Conservation (phyloP, 2,329 filamentous ascomycete species). For the Diplodia mutila region DNA sequence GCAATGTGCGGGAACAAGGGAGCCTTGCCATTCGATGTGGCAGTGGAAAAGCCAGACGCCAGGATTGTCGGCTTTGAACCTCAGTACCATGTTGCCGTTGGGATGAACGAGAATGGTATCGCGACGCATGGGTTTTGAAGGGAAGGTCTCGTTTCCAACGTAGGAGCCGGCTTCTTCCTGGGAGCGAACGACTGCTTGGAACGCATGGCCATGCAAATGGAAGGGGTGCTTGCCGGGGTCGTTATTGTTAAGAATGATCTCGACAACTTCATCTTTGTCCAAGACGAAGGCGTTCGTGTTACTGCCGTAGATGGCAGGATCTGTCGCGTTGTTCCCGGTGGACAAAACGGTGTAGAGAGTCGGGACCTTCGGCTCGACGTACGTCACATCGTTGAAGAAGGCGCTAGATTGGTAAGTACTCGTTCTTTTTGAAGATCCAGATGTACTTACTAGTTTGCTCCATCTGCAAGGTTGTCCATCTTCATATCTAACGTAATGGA, state of each 20-base stretch:
- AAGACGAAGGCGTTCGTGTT: slow-evolving; percentile 66
- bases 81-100: slow-evolving; percentile 58
- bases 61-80: slow-evolving; percentile 60
- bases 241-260: slow-evolving; percentile 77
- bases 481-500: slow-evolving; percentile 61
- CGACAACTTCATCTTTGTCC: slow-evolving; percentile 67
- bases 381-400: slow-evolving; percentile 74
- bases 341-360: slow-evolving; percentile 76
- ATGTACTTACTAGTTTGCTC: slow-evolving; percentile 62
- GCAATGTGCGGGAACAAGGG: too few relatives aligned
- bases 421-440: not conserved
- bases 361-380: slow-evolving; percentile 74
- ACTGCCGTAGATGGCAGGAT: slow-evolving; percentile 51
- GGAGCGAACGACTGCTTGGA: slow-evolving; percentile 42
- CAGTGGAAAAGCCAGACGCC: slow-evolving; percentile 39
- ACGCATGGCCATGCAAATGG: slow-evolving; percentile 64
- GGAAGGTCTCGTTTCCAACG: slow-evolving; percentile 42
- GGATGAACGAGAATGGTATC: slow-evolving; percentile 60
- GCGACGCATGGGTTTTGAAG: slow-evolving; percentile 51
- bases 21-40: slow-evolving; percentile 33
- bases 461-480: slow-evolving; percentile 70
- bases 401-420: slow-evolving; percentile 37
- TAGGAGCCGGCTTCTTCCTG: slow-evolving; percentile 39
- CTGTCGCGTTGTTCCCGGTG: slow-evolving; percentile 54
- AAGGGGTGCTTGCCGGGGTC: slow-evolving; percentile 73